Conservation (phyloP, 192 early-diverging fungal genomes). For the Backusella westeae region DNA sequence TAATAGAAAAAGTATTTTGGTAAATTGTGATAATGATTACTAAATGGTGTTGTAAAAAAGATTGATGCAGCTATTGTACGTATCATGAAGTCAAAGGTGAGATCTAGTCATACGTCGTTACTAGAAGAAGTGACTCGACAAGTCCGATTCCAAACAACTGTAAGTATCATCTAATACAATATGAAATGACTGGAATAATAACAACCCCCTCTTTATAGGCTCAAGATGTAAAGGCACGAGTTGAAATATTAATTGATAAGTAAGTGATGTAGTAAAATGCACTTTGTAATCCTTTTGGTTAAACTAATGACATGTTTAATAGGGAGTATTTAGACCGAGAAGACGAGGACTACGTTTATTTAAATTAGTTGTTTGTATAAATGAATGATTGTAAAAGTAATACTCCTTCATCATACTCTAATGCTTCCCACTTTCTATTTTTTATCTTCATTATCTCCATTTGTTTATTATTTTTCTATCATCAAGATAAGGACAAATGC, state of each 20-base stretch:
- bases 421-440: no score
- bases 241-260: slow-evolving; percentile 32
- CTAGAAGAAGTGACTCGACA: slow-evolving; percentile 68
- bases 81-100: slow-evolving; percentile 81
- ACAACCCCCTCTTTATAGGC: slow-evolving; percentile 13
- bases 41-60: slow-evolving; percentile 1
- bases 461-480: no score
- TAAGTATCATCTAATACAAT: slow-evolving; percentile 43
- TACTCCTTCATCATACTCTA: no score
- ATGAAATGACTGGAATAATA: slow-evolving; percentile 37
- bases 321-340: slow-evolving; percentile 31
- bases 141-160: slow-evolving; percentile 57
- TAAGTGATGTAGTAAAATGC: not conserved
- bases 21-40: slow-evolving; percentile 7
- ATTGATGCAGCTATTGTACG: slow-evolving; percentile 84
- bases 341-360: slow-evolving; percentile 9
- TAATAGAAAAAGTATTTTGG: slow-evolving; percentile 33
- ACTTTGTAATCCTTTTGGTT: not conserved
- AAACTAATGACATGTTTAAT: not conserved
- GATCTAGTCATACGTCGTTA: slow-evolving; percentile 66
- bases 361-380: not conserved
- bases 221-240: slow-evolving; percentile 28
- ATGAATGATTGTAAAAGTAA: not conserved
- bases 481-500: no score
- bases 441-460: no score